Evolutionary conservation across 176 grass and related monocot genomes (phyloP).

Genomic region (Hordeum vulgare): DNA sequence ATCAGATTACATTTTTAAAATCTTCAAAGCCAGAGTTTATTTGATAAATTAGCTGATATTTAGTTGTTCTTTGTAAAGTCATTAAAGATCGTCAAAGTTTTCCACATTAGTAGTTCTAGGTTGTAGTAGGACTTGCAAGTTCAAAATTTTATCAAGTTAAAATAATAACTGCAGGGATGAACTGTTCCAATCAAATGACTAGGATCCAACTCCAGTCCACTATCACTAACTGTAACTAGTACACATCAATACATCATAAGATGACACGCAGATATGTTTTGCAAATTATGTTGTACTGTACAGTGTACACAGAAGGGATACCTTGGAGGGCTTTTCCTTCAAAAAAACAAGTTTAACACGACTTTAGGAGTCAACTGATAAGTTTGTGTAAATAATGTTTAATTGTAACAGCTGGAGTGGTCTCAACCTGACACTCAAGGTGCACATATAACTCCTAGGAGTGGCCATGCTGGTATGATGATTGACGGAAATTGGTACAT

Average conservation of each 20-base stretch:
- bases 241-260: slow-evolving; percentile 2
- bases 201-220: neutral
- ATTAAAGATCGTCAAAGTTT: neutral
- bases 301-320: neutral
- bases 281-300: neutral
- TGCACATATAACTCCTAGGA: slow-evolving; percentile 72
- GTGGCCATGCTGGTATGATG: slow-evolving; percentile 84
- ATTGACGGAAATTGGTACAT: slow-evolving; percentile 91
- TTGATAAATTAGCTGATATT: neutral
- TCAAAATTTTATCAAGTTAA: neutral
- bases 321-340: neutral
- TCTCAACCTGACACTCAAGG: slow-evolving; percentile 93
- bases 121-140: slow-evolving; percentile 4
- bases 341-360: neutral
- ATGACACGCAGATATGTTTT: neutral
- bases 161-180: neutral
- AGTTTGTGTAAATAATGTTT: slow-evolving; percentile 4
- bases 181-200: neutral
- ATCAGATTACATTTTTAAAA: neutral
- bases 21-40: neutral
- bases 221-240: slow-evolving; percentile 9
- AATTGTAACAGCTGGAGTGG: slow-evolving; percentile 80
- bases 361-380: neutral
- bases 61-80: neutral
- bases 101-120: neutral